phyloP scores from a whole-genome alignment of 2,329 filamentous ascomycete species.

The Colletotrichum sansevieriae region DNA sequence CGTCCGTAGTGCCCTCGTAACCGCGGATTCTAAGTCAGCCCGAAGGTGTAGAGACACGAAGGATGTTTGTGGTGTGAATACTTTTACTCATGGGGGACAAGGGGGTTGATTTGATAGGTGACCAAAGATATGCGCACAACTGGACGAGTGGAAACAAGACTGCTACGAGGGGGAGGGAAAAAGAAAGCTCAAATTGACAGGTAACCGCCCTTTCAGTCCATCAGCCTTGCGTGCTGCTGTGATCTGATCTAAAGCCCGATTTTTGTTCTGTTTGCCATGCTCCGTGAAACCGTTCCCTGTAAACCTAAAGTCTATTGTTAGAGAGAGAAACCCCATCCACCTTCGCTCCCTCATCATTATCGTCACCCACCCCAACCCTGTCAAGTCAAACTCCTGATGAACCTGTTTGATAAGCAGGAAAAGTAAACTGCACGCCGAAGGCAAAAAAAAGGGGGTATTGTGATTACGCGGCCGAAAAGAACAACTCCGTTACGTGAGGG shows the following conservation, averaged over 20 bases:
- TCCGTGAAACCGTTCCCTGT: slow-evolving; percentile 32
- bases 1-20: slow-evolving; percentile 11
- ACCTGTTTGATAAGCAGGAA: neutral
- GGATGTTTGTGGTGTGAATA: neutral
- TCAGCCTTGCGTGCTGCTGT: slow-evolving; percentile 36
- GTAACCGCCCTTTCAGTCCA: slow-evolving; percentile 33
- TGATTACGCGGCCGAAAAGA: slow-evolving; percentile 23
- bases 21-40: slow-evolving; percentile 6
- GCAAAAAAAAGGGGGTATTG: slow-evolving; percentile 24
- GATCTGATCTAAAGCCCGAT: slow-evolving; percentile 35
- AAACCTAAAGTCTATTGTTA: slow-evolving; percentile 34
- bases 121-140: neutral
- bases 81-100: neutral
- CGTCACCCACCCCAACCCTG: neutral
- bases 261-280: slow-evolving; percentile 38
- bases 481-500: neutral
- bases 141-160: slow-evolving; percentile 4
- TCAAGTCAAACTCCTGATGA: slow-evolving; percentile 9
- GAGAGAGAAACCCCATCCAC: slow-evolving; percentile 26
- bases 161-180: slow-evolving; percentile 5
- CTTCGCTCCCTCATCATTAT: neutral
- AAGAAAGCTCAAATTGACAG: slow-evolving; percentile 34
- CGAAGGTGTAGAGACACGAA: neutral
- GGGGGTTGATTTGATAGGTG: neutral
- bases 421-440: neutral